Percentiles rank a stretch among this genome's conserved stretches.
Evolutionary conservation across 768 basidiomycete genomes (phyloP).

Genomic region (Rhizopogon rudus): DNA sequence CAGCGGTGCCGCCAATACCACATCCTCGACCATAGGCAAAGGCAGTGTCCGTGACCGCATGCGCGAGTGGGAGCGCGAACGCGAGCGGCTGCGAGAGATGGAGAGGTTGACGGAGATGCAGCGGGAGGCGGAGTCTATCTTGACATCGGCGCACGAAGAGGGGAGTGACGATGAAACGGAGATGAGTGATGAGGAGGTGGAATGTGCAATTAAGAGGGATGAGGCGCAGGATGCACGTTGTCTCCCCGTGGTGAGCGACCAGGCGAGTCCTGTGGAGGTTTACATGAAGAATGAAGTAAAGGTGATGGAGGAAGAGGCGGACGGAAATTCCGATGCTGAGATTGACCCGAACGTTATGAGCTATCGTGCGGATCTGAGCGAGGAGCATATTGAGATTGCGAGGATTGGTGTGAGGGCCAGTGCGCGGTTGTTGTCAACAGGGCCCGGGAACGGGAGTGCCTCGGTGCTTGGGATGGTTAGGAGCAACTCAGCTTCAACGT

Average conservation of each 20-base stretch:
- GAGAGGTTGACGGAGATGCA: conserved; percentile 53
- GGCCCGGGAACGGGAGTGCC: conserved; percentile 20
- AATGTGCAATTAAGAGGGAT: conserved; percentile 23
- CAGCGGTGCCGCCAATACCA: not conserved
- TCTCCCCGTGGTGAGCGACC: conserved; percentile 5
- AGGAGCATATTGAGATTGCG: conserved; percentile 25
- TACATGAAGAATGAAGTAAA: conserved; percentile 1
- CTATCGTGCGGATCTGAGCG: conserved; percentile 16
- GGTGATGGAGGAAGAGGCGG: conserved; percentile 1
- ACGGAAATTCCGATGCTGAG: conserved; percentile 7
- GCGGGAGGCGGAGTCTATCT: conserved; percentile 30
- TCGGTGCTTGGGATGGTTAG: conserved; percentile 9
- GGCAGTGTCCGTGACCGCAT: conserved; percentile 53
- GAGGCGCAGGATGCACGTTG: conserved; percentile 12
- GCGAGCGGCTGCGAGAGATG: conserved; percentile 66
- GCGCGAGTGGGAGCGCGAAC: conserved; percentile 73
- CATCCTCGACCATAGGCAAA: conserved; percentile 10
- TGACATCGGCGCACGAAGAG: conserved; percentile 30
- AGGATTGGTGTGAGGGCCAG: conserved; percentile 22
- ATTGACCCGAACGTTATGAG: not conserved
- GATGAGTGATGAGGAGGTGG: conserved; percentile 21
- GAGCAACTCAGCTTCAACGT: conserved; percentile 8
- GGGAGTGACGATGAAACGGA: conserved; percentile 27
- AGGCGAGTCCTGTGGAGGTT: not conserved
- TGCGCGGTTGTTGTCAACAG: conserved; percentile 22